Percentiles rank a stretch among this genome's conserved stretches.
These are phyloP conservation scores for Hypoxylon sp. DNA, from an alignment of 2,329 filamentous ascomycete species.

Conservation along the genomic window DNA sequence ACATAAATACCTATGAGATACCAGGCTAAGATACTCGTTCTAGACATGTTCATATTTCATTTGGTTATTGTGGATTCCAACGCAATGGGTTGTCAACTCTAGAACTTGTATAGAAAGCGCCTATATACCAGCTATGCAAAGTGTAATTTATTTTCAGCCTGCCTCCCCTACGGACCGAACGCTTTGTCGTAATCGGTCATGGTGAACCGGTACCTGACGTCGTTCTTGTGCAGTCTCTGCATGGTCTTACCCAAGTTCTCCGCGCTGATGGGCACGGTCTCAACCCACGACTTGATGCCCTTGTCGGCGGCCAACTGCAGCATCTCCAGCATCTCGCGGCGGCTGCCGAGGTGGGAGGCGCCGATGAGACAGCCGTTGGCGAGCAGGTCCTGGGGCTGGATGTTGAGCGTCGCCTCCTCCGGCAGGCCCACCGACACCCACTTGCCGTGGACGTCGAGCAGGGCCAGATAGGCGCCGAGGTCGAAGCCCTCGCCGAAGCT, in stretches of 20 bases:
- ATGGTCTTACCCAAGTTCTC: constrained; percentile 77
- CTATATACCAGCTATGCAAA: constrained; percentile 3
- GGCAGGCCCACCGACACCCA: constrained; percentile 86
- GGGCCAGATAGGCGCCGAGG: constrained; percentile 76
- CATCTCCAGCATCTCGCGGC: constrained; percentile 78
- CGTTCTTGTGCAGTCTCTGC: constrained; percentile 74
- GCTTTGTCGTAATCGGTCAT: constrained; percentile 76
- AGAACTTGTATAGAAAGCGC: constrained; percentile 2
- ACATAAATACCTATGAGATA: too few relatives aligned
- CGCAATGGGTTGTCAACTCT: constrained; percentile 14
- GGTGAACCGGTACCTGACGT: constrained; percentile 81
- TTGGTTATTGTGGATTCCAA: too few relatives aligned
- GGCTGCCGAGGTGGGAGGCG: constrained; percentile 76
- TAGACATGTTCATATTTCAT: too few relatives aligned
- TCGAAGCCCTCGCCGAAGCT: constrained; percentile 75
- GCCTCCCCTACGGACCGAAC: constrained; percentile 64
- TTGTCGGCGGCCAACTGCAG: constrained; percentile 76
- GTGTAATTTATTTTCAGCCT: background rate
- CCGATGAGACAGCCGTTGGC: constrained; percentile 80
- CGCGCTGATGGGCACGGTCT: constrained; percentile 78
- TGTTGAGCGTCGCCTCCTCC: constrained; percentile 76
- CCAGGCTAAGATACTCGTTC: too few relatives aligned
- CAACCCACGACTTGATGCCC: constrained; percentile 76
- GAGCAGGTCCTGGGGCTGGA: constrained; percentile 81
- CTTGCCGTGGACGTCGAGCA: constrained; percentile 83